phyloP scores from a whole-genome alignment of 176 grass and related monocot genomes.

The Aegilops speltoides region DNA sequence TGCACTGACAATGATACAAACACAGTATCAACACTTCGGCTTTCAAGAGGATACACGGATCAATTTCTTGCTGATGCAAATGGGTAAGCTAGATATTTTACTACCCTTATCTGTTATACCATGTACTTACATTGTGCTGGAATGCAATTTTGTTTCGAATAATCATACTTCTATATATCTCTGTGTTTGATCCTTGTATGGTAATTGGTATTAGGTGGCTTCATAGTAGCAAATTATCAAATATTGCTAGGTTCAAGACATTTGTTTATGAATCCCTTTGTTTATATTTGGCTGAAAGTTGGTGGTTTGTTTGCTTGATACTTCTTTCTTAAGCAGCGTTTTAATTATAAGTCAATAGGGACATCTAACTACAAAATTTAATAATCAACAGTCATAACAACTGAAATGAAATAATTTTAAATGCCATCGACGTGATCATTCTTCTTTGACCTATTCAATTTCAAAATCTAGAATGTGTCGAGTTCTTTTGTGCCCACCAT shows the following conservation, averaged over 20 bases:
- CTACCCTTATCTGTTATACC: neutral
- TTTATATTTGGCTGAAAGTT: neutral
- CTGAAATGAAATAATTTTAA: slow-evolving; percentile 6
- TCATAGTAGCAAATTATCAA: slow-evolving; percentile 15
- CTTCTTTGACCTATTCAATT: slow-evolving; percentile 36
- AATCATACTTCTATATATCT: slow-evolving; percentile 18
- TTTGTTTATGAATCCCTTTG: neutral
- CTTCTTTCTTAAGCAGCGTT: slow-evolving; percentile 14
- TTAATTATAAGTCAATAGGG: neutral
- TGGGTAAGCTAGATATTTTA: slow-evolving; percentile 47
- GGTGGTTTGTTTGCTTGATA: neutral
- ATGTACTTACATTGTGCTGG: neutral
- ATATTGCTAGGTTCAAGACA: neutral
- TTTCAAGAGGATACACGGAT: slow-evolving; percentile 66
- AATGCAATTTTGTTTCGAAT: slow-evolving; percentile 6
- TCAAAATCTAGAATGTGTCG: slow-evolving; percentile 13
- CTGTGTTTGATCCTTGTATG: neutral
- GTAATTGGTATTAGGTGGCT: slow-evolving; percentile 28
- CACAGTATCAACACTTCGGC: slow-evolving; percentile 22
- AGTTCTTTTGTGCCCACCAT: slow-evolving; percentile 29
- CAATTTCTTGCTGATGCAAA: slow-evolving; percentile 58
- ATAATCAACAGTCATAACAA: neutral
- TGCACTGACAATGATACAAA: slow-evolving; percentile 39
- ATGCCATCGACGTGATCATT: slow-evolving; percentile 25
- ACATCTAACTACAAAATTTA: neutral